Percentiles rank a stretch among this genome's conserved stretches.
Evolutionary conservation across 176 grass and related monocot genomes (phyloP).

Genomic region (Hordeum marinum): DNA sequence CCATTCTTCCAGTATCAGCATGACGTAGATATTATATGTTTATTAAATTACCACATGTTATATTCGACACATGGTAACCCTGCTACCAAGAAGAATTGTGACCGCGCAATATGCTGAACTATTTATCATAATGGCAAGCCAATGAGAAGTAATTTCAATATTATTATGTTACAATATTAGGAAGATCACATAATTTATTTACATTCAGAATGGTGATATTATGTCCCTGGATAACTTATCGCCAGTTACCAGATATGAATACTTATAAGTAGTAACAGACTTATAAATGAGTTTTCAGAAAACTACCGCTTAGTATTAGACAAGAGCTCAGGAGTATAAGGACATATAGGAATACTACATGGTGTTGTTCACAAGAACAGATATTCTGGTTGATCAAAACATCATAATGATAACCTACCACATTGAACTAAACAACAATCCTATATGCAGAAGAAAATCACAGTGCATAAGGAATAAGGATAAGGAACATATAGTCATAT

Average conservation of each 20-base stretch:
- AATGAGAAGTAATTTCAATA: conserved; percentile 4
- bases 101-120: neutral
- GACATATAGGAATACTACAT: conserved; percentile 1
- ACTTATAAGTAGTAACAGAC: neutral
- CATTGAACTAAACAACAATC: neutral
- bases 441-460: neutral
- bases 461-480: neutral
- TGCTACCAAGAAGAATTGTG: conserved; percentile 4
- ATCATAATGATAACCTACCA: neutral
- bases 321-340: neutral
- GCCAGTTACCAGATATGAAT: neutral
- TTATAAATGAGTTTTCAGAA: neutral
- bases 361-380: neutral
- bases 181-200: neutral
- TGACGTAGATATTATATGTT: neutral
- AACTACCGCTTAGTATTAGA: neutral
- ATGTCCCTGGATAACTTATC: neutral
- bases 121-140: neutral
- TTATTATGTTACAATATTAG: neutral
- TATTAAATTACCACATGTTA: neutral
- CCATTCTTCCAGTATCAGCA: neutral
- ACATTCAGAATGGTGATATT: neutral
- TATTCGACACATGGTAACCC: neutral
- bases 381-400: neutral
- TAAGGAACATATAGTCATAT: neutral